Base-by-base conservation (phyloP, 768 basidiomycete species). In the Botryobasidium botryosum region DNA sequence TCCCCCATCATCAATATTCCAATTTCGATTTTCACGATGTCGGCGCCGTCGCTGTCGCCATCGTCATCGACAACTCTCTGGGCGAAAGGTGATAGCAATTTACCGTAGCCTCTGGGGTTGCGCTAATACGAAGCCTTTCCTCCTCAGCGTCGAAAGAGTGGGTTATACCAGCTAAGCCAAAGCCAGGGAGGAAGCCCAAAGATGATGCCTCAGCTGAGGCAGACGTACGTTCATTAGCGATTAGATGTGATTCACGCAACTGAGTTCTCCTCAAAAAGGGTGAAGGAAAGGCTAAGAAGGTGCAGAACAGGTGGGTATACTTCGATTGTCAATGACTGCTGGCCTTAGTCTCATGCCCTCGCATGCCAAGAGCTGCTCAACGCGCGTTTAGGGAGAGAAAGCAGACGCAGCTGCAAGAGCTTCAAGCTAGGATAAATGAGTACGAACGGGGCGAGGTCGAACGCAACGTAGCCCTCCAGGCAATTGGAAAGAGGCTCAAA, bases 71-170 rank as follows among this genome's bases (percentile, higher is more conserved):
- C n/a, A n/a, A n/a, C n/a, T n/a, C n/a, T n/a, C n/a, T n/a, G n/a
- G n/a, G n/a, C n/a, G n/a, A n/a, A n/a, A n/a, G n/a, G n/a, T n/a
- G n/a, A n/a, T n/a, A n/a, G n/a, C n/a, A n/a, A n/a, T n/a, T n/a
- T n/a, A n/a, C n/a, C n/a, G n/a, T n/a, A n/a, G n/a, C n/a, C n/a
- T n/a, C n/a, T n/a, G n/a, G n/a, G n/a, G n/a, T n/a, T n/a, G n/a
- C n/a, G n/a, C n/a, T n/a, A n/a, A n/a, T n/a, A n/a, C n/a, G n/a
- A n/a, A n/a, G n/a, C n/a, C n/a, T n/a, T n/a, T n/a, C n/a, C n/a
- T n/a, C n/a, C n/a, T n/a, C n/a, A 83, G 84, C 84, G 24, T 84
- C 82, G n/a, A 85, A 77, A 59, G 81, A 86, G 59, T 88, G 85
- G 85, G 70, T 83, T 50, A 81, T 88, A 52, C 77, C 78, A 20